These are phyloP conservation scores for Castanopsis chinensis DNA, from an alignment of 306 rosid species.

Conservation along the genomic window DNA sequence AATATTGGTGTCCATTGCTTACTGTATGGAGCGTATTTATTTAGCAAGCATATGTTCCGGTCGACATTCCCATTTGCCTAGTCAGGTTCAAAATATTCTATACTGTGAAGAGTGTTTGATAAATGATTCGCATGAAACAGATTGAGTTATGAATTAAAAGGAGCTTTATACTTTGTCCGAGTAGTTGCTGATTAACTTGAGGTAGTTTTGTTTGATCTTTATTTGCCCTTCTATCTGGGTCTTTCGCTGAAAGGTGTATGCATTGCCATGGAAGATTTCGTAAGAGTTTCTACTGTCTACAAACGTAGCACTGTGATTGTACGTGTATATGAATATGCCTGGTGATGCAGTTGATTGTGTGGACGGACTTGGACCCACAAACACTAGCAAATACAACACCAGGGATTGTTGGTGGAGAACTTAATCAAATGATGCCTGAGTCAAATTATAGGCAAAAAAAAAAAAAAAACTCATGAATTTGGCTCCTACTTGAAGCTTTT, in stretches of 20 bases:
- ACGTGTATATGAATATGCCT: no score
- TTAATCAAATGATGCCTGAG: no score
- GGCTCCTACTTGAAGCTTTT: no score
- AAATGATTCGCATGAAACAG: neutral
- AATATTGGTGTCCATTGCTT: constrained; percentile 66
- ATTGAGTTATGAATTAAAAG: neutral
- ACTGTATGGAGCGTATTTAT: constrained; percentile 50
- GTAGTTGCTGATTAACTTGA: neutral
- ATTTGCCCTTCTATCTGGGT: neutral
- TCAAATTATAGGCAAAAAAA: no score
- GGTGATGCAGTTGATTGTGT: no score
- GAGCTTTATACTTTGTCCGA: neutral
- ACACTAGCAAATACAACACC: no score
- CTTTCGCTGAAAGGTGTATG: neutral
- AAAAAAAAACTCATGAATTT: no score
- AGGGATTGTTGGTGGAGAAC: no score
- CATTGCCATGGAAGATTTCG: neutral
- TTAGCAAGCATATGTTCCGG: constrained; percentile 58
- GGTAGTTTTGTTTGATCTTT: neutral
- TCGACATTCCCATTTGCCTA: constrained; percentile 31
- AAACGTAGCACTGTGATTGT: no score
- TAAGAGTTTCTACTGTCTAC: no score
- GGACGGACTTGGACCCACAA: no score
- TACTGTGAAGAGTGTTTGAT: constrained; percentile 14
- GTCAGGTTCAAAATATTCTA: constrained; percentile 38